Evolutionary conservation across 371 early-diverging fungal species (phyloP).

Genomic region (Syncephalis fuscata): DNA sequence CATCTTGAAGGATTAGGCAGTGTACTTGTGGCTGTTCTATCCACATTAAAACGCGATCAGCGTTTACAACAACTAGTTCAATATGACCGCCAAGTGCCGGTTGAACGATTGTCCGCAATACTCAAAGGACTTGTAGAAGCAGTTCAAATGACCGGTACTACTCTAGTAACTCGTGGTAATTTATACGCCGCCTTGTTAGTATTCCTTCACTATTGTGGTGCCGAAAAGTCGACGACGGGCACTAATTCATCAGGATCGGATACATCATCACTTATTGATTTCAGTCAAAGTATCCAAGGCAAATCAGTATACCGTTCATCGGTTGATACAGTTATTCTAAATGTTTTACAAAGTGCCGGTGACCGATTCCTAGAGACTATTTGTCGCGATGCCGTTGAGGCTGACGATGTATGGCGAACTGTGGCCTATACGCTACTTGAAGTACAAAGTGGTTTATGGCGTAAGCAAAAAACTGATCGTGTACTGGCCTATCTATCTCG

Average conservation of each 20-base stretch:
- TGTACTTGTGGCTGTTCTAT: neutral
- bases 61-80: slow-evolving; percentile 17
- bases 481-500: slow-evolving; percentile 43
- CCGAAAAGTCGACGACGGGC: neutral
- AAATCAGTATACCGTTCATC: too few relatives aligned
- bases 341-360: slow-evolving; percentile 25
- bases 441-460: slow-evolving; percentile 36
- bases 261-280: too few relatives aligned
- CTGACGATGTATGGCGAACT: slow-evolving; percentile 64
- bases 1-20: neutral
- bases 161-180: slow-evolving; percentile 57
- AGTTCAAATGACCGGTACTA: slow-evolving; percentile 34
- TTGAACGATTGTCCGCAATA: slow-evolving; percentile 27
- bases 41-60: slow-evolving; percentile 7
- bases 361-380: slow-evolving; percentile 48
- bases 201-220: slow-evolving; percentile 37
- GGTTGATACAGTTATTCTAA: slow-evolving; percentile 10
- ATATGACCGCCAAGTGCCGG: slow-evolving; percentile 17
- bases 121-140: slow-evolving; percentile 50
- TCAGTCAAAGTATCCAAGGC: too few relatives aligned
- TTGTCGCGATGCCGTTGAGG: slow-evolving; percentile 69
- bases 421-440: slow-evolving; percentile 67
- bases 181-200: slow-evolving; percentile 60
- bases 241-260: too few relatives aligned
- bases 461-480: slow-evolving; percentile 22